phyloP scores from a whole-genome alignment of 805 yeast genomes.

The Debaryomyces tyrocola region DNA sequence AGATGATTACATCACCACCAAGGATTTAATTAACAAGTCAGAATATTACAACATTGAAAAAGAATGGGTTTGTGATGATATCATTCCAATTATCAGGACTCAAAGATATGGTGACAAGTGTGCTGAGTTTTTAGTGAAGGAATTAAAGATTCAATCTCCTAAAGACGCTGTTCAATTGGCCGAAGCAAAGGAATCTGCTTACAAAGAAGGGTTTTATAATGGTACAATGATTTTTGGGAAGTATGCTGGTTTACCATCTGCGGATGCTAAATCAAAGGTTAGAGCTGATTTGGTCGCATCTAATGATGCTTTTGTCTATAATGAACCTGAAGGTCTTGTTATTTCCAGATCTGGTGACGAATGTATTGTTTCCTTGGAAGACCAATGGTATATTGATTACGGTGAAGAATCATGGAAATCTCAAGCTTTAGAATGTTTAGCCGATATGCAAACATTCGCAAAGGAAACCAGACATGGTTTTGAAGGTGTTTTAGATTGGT shows the following conservation, averaged over 20 bases:
- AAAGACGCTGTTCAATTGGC: slow-evolving; percentile 86
- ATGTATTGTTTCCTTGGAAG: slow-evolving; percentile 95
- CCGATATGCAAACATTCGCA: slow-evolving; percentile 72
- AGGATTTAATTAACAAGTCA: slow-evolving; percentile 83
- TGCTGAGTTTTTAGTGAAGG: slow-evolving; percentile 82
- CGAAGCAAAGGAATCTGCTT: slow-evolving; percentile 89
- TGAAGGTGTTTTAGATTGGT: slow-evolving; percentile 93
- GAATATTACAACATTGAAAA: slow-evolving; percentile 83
- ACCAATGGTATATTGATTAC: slow-evolving; percentile 97
- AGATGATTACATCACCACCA: slow-evolving; percentile 87
- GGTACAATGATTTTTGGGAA: slow-evolving; percentile 81
- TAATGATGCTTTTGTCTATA: slow-evolving; percentile 84
- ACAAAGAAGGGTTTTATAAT: slow-evolving; percentile 94
- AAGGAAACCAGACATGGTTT: slow-evolving; percentile 88
- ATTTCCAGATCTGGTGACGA: slow-evolving; percentile 95
- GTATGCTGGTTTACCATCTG: slow-evolving; percentile 87
- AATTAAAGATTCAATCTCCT: slow-evolving; percentile 90
- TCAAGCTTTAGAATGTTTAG: slow-evolving; percentile 76
- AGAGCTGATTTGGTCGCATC: slow-evolving; percentile 75
- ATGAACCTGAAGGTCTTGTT: slow-evolving; percentile 90
- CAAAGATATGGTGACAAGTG: slow-evolving; percentile 84
- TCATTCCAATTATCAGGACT: slow-evolving; percentile 73
- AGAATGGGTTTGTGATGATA: slow-evolving; percentile 81
- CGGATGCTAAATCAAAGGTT: slow-evolving; percentile 84
- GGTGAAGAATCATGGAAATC: slow-evolving; percentile 92